Evolutionary conservation across 2,329 filamentous ascomycete genomes (phyloP).

Genomic region (Aspergillus ruber): DNA sequence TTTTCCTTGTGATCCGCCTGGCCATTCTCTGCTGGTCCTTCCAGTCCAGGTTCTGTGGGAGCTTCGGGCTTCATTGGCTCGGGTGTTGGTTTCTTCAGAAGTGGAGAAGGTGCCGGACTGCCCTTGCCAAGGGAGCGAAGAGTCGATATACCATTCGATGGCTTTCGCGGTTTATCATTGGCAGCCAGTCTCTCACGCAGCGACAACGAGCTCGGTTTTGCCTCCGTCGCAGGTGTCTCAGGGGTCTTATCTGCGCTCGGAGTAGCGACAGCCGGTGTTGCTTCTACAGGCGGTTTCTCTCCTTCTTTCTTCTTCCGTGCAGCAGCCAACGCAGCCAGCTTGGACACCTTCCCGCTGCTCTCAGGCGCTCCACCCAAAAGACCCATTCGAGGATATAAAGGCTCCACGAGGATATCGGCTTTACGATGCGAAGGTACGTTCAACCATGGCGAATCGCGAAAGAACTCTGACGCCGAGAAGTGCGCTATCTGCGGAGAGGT

Average conservation of each 20-base stretch:
- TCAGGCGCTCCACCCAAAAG: slow-evolving; percentile 70
- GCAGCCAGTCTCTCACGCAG: slow-evolving; percentile 34
- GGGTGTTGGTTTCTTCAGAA: slow-evolving; percentile 13
- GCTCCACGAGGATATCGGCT: slow-evolving; percentile 57
- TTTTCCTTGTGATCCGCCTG: slow-evolving; percentile 4
- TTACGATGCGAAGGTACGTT: slow-evolving; percentile 61
- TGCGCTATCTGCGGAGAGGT: slow-evolving; percentile 15
- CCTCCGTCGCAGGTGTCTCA: slow-evolving; percentile 11
- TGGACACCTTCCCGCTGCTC: slow-evolving; percentile 67
- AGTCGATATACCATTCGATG: slow-evolving; percentile 17
- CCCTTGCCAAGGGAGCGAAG: slow-evolving; percentile 16
- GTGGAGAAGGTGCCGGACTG: slow-evolving; percentile 8
- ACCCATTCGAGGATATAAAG: slow-evolving; percentile 54
- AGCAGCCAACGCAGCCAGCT: slow-evolving; percentile 82
- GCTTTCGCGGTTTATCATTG: slow-evolving; percentile 22
- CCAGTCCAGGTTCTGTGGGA: slow-evolving; percentile 1
- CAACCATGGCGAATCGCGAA: slow-evolving; percentile 80
- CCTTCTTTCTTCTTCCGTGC: slow-evolving; percentile 77
- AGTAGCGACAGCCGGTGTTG: slow-evolving; percentile 2
- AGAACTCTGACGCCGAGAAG: slow-evolving; percentile 56
- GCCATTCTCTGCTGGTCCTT: slow-evolving; percentile 4
- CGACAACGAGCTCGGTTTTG: slow-evolving; percentile 23
- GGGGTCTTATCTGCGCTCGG: slow-evolving; percentile 3
- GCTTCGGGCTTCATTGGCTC: slow-evolving; percentile 10
- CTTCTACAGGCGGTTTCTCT: slow-evolving; percentile 42